These are phyloP conservation scores for Urtica urens DNA, from an alignment of 306 rosid genomes.

Conservation along the genomic window DNA sequence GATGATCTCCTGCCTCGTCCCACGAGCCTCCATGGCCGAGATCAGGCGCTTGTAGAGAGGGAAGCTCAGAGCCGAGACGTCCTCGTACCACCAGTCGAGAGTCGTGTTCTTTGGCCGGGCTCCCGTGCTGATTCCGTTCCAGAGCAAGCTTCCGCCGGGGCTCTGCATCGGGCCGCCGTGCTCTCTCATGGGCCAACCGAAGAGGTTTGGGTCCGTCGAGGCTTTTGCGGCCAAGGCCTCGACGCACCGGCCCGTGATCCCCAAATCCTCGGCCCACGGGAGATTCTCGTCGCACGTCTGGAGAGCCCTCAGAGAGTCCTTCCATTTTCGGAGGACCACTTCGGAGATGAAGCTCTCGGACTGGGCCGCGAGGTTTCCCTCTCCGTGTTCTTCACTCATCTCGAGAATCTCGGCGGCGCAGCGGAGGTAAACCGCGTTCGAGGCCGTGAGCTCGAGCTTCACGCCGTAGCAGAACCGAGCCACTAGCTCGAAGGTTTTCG, in stretches of 20 bases:
- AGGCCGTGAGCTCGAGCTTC: slow-evolving; percentile 89
- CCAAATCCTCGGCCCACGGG: slow-evolving; percentile 53
- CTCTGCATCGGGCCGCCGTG: slow-evolving; percentile 97
- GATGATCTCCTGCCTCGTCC: slow-evolving; percentile 64
- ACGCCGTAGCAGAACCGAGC: slow-evolving; percentile 96
- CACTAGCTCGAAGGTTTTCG: slow-evolving; percentile 82
- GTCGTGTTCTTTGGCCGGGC: slow-evolving; percentile 79
- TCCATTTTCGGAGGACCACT: slow-evolving; percentile 78
- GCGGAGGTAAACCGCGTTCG: slow-evolving; percentile 75
- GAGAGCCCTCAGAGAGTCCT: slow-evolving; percentile 80
- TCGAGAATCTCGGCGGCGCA: slow-evolving; percentile 89
- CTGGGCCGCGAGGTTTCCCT: slow-evolving; percentile 63
- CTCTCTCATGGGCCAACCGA: slow-evolving; percentile 92
- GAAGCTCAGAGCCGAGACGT: slow-evolving; percentile 61
- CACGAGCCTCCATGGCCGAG: slow-evolving; percentile 79
- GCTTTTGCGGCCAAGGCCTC: slow-evolving; percentile 85
- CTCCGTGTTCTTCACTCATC: slow-evolving; percentile 92
- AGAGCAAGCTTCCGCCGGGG: slow-evolving; percentile 95
- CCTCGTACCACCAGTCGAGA: slow-evolving; percentile 95
- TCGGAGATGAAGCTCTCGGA: slow-evolving; percentile 71
- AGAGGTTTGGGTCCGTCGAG: slow-evolving; percentile 81
- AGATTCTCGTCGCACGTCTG: slow-evolving; percentile 65
- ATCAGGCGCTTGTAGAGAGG: slow-evolving; percentile 69
- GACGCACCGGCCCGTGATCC: slow-evolving; percentile 72
- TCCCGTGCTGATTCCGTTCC: slow-evolving; percentile 99